phyloP scores from a whole-genome alignment of 2,329 filamentous ascomycete genomes.

The Sphaerostilbella broomeana region DNA sequence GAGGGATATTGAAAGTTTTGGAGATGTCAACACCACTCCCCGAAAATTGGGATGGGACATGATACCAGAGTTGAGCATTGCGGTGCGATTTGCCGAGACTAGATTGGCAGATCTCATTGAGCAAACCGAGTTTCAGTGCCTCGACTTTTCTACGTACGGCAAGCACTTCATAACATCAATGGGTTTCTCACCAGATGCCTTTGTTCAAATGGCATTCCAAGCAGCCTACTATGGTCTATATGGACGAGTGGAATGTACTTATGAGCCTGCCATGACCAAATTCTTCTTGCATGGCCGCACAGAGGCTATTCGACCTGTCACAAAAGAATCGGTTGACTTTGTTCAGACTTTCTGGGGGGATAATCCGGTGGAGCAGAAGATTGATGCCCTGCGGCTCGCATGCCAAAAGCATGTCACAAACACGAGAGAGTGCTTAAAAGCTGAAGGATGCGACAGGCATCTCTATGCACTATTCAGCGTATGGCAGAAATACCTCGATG shows the following conservation, averaged over 20 bases:
- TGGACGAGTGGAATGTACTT: conserved; percentile 87
- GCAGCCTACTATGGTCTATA: conserved; percentile 97
- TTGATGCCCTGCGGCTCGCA: conserved; percentile 76
- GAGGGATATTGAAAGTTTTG: conserved; percentile 83
- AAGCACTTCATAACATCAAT: conserved; percentile 97
- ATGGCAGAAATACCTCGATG: conserved; percentile 84
- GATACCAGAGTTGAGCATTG: conserved; percentile 83
- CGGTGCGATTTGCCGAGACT: conserved; percentile 91
- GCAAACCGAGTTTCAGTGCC: conserved; percentile 90
- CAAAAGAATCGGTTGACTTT: conserved; percentile 77
- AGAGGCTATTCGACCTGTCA: conserved; percentile 84
- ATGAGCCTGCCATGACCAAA: conserved; percentile 98
- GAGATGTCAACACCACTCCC: conserved; percentile 86
- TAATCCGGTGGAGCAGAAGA: conserved; percentile 72
- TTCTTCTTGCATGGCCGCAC: conserved; percentile 87
- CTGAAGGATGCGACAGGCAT: conserved; percentile 85
- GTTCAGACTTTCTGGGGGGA: conserved; percentile 94
- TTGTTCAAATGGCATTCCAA: conserved; percentile 98
- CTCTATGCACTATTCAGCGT: conserved; percentile 90
- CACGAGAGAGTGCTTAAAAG: conserved; percentile 82
- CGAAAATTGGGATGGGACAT: conserved; percentile 98
- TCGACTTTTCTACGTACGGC: conserved; percentile 84
- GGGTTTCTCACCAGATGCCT: conserved; percentile 95
- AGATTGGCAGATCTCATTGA: conserved; percentile 88
- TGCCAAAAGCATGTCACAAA: conserved; percentile 74